These are phyloP conservation scores for Geosiphon pyriformis DNA, from an alignment of 192 early-diverging fungal genomes.

Conservation along the genomic window DNA sequence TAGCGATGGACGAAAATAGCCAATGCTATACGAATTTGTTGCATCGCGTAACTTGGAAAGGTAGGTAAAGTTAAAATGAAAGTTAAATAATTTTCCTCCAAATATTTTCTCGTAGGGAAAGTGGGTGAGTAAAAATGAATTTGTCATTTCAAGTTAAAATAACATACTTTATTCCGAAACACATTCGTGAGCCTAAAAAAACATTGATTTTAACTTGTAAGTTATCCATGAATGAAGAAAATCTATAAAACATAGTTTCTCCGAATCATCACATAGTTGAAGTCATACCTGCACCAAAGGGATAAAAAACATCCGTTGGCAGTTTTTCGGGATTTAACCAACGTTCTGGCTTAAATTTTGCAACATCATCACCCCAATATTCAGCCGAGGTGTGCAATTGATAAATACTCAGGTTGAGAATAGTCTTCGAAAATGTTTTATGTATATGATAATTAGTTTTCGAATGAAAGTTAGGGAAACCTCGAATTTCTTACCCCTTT, in stretches of 20 bases:
- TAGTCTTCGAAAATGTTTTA: too few relatives aligned
- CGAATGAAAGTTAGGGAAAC: too few relatives aligned
- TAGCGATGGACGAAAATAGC: neutral
- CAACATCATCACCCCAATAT: slow-evolving; percentile 17
- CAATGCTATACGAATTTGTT: neutral
- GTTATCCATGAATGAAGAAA: neutral
- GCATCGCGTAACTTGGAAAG: neutral
- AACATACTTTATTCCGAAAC: neutral
- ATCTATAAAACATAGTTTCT: neutral
- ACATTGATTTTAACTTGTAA: neutral
- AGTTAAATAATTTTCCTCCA: neutral
- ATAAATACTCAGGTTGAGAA: too few relatives aligned
- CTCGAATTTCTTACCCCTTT: neutral
- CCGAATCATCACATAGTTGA: too few relatives aligned
- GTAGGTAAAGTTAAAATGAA: neutral
- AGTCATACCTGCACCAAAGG: slow-evolving; percentile 9
- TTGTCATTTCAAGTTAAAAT: neutral
- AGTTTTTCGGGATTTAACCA: slow-evolving; percentile 2
- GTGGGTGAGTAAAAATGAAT: neutral
- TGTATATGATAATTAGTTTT: too few relatives aligned
- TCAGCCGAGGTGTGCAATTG: neutral
- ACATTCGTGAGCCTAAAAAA: slow-evolving; percentile 2
- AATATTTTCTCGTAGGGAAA: too few relatives aligned
- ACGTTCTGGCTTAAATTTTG: slow-evolving; percentile 17
- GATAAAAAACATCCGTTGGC: slow-evolving; percentile 11